A percentile compares a stretch with the other conserved stretches of the same genome.
Conservation (phyloP, 306 rosid genomes). For the Arachis stenosperma region DNA sequence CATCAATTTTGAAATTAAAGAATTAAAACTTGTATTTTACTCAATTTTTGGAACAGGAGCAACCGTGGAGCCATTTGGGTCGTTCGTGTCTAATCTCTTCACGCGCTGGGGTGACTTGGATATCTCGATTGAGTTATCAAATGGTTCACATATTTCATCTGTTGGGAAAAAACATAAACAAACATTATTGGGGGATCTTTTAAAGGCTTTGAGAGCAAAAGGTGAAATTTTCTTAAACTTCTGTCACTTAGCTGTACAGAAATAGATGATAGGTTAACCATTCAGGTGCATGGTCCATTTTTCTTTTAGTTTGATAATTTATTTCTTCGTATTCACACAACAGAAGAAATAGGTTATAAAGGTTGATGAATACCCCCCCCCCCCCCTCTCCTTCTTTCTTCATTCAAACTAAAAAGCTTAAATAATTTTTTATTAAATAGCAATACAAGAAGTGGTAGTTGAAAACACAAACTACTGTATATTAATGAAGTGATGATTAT, state of each 20-base stretch:
- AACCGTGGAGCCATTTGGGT: conserved; percentile 91
- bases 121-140: conserved; percentile 69
- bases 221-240: conserved; percentile 56
- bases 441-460: conserved; percentile 13
- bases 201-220: conserved; percentile 55
- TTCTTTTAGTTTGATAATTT: conserved; percentile 7
- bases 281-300: conserved; percentile 11
- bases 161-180: conserved; percentile 67
- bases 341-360: conserved; percentile 3
- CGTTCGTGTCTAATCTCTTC: conserved; percentile 82
- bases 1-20: conserved; percentile 25
- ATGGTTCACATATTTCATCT: conserved; percentile 63
- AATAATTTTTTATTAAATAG: background rate
- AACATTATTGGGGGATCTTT: conserved; percentile 53
- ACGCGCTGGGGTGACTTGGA: conserved; percentile 91
- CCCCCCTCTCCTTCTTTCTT: too few species aligned
- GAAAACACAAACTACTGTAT: conserved; percentile 12
- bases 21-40: conserved; percentile 35
- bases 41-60: conserved; percentile 70
- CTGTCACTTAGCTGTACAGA: conserved; percentile 13
- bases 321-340: conserved; percentile 9
- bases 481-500: conserved; percentile 8
- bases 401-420: background rate
- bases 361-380: background rate
- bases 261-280: conserved; percentile 24